A percentile compares a stretch with the other conserved stretches of the same genome.
These are phyloP conservation scores for Globisporangium emineosum DNA, from an alignment of 352 stramenopile species.

Conservation along the genomic window DNA sequence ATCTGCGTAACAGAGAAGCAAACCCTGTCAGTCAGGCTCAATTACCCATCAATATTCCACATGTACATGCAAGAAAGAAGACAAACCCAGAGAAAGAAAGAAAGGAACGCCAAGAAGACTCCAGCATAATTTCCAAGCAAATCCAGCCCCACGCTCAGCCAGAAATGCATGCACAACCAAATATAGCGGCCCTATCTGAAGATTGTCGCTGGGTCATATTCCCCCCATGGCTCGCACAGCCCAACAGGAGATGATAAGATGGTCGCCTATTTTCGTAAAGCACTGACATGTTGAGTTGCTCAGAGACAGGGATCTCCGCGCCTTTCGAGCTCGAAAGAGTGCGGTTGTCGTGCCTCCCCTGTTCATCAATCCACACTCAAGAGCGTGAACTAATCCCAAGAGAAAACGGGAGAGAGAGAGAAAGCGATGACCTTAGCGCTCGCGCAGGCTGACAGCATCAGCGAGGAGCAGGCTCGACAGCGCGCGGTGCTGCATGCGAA, in stretches of 20 bases:
- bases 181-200: neutral
- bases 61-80: neutral
- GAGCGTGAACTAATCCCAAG: no score
- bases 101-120: neutral
- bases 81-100: neutral
- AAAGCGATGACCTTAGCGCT: constrained; percentile 5
- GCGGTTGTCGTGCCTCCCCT: neutral
- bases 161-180: neutral
- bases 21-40: neutral
- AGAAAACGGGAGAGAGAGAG: neutral
- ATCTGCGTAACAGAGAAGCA: constrained; percentile 7
- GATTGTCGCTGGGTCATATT: neutral
- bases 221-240: neutral
- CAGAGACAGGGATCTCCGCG: neutral
- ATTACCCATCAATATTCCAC: neutral
- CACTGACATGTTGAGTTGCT: neutral
- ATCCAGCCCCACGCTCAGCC: neutral
- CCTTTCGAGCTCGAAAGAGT: neutral
- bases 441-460: constrained; percentile 14
- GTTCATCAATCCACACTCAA: neutral
- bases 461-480: constrained; percentile 14
- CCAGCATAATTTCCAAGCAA: neutral
- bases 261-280: constrained; percentile 6
- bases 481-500: constrained; percentile 32
- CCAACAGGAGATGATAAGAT: constrained; percentile 2